Conservation (phyloP, 805 yeast genomes). For the Candida nonsorbophila region DNA sequence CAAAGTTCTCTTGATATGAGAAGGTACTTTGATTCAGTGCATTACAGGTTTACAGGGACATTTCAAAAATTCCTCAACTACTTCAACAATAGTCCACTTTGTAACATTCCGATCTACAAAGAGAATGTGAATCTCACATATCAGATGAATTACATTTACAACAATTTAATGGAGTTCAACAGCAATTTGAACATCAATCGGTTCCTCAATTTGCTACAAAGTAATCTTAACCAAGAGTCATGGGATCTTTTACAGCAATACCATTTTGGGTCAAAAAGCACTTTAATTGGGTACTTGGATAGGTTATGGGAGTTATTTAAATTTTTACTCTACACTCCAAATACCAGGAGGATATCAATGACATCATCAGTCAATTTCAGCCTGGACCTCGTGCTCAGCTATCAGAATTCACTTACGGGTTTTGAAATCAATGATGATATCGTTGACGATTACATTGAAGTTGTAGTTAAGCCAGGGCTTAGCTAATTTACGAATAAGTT, state of each 20-base stretch:
- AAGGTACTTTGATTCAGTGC: slow-evolving; percentile 7
- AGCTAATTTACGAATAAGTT: too few species aligned
- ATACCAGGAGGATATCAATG: slow-evolving; percentile 8
- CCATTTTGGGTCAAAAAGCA: slow-evolving; percentile 22
- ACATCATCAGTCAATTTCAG: slow-evolving; percentile 11
- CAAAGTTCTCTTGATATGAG: slow-evolving; percentile 8
- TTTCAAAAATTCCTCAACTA: slow-evolving; percentile 10
- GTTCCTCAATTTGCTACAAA: slow-evolving; percentile 5
- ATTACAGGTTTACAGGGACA: slow-evolving; percentile 10
- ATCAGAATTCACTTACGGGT: slow-evolving; percentile 13
- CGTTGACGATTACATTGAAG: slow-evolving; percentile 18
- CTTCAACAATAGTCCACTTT: slow-evolving; percentile 1
- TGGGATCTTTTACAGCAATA: slow-evolving; percentile 14
- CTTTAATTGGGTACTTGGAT: slow-evolving; percentile 14
- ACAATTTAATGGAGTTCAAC: slow-evolving; percentile 2
- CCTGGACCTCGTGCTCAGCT: slow-evolving; percentile 12
- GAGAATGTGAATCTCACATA: slow-evolving; percentile 6
- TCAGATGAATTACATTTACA: slow-evolving; percentile 5
- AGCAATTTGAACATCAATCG: slow-evolving; percentile 6
- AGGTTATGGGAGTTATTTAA: slow-evolving; percentile 19
- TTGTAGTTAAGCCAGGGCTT: slow-evolving; percentile 14
- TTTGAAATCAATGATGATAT: slow-evolving; percentile 12
- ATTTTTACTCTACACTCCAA: slow-evolving; percentile 9
- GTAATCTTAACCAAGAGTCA: slow-evolving; percentile 2
- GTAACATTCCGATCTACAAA: slow-evolving; percentile 5